Conservation (phyloP, 73 alveolate species). For the Uronychia binucleata region DNA sequence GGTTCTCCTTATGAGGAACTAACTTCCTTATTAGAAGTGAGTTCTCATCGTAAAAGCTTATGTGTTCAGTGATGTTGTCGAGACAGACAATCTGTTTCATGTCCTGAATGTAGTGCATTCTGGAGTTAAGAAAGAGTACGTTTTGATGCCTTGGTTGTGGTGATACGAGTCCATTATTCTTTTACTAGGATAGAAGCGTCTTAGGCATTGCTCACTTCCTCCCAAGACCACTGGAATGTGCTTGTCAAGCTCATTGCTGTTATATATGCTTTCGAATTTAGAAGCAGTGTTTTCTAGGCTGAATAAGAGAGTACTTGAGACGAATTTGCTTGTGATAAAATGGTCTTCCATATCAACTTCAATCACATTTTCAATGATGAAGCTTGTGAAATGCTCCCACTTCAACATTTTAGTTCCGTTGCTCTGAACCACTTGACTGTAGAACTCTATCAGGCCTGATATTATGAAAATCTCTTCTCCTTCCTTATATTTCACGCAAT, state of each 20-base stretch:
- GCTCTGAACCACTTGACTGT: constrained; percentile 33
- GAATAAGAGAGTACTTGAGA: neutral
- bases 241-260: constrained; percentile 40
- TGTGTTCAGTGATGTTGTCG: constrained; percentile 55
- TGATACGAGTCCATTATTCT: constrained; percentile 52
- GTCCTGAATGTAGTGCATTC: constrained; percentile 40
- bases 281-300: constrained; percentile 14
- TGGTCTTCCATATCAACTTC: constrained; percentile 53
- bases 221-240: constrained; percentile 66
- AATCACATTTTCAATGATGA: constrained; percentile 62
- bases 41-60: constrained; percentile 59
- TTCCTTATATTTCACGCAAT: constrained; percentile 42
- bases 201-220: constrained; percentile 58
- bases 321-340: constrained; percentile 40
- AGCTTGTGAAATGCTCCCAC: constrained; percentile 67
- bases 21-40: constrained; percentile 33
- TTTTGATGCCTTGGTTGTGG: constrained; percentile 61
- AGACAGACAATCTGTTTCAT: constrained; percentile 26
- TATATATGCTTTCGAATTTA: constrained; percentile 32
- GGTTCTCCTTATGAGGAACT: constrained; percentile 50
- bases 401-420: constrained; percentile 41
- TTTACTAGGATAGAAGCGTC: constrained; percentile 59
- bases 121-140: neutral
- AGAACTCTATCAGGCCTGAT: constrained; percentile 56
- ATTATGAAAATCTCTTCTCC: constrained; percentile 40